Percentiles rank a stretch among this genome's conserved stretches.
Evolutionary conservation across 2,329 filamentous ascomycete species (phyloP).

Genomic region (Beauveria sp.): DNA sequence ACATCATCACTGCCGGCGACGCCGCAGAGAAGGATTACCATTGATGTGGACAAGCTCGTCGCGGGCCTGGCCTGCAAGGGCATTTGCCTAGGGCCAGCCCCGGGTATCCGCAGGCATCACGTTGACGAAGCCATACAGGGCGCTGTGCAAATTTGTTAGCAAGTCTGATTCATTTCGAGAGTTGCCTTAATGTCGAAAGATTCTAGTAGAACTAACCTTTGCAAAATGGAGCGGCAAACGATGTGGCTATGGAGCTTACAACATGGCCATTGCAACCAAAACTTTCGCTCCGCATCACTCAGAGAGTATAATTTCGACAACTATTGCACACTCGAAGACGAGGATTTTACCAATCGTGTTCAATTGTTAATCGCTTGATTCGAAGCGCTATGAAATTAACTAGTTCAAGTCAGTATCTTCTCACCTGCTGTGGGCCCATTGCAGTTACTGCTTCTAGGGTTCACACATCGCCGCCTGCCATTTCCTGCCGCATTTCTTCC

Average conservation of each 20-base stretch:
- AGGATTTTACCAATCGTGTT: background rate
- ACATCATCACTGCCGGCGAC: background rate
- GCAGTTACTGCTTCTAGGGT: background rate
- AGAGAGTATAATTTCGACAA: background rate
- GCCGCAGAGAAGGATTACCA: constrained; percentile 4
- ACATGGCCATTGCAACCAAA: background rate
- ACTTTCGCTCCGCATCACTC: background rate
- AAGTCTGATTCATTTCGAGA: too few relatives aligned
- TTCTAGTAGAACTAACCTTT: too few relatives aligned
- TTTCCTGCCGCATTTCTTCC: background rate
- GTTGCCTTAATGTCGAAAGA: too few relatives aligned
- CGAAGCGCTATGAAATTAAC: too few relatives aligned
- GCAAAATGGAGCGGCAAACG: too few relatives aligned
- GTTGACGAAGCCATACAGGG: constrained; percentile 11
- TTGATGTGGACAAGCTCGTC: constrained; percentile 7
- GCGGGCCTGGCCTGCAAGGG: background rate
- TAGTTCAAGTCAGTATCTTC: background rate
- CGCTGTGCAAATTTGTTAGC: background rate
- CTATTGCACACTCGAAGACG: background rate
- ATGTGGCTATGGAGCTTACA: too few relatives aligned
- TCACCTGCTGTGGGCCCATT: background rate
- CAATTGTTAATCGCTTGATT: background rate
- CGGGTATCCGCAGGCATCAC: constrained; percentile 4
- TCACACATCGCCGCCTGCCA: background rate
- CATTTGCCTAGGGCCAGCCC: constrained; percentile 9